These are phyloP conservation scores for Lachnellula arida DNA, from an alignment of 2,329 filamentous ascomycete genomes.

Conservation along the genomic window DNA sequence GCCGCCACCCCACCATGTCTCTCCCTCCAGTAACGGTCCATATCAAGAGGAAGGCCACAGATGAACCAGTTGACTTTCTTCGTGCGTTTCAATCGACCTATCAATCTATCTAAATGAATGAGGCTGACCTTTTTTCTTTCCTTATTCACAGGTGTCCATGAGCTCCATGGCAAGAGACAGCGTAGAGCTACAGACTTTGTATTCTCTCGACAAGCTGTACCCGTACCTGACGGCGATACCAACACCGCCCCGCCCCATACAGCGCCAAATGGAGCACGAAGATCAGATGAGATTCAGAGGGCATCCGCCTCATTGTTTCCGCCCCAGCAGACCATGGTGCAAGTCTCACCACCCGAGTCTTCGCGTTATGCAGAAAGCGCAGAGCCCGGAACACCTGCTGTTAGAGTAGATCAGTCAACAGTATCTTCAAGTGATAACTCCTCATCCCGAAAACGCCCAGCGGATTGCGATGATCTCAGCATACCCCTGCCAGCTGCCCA, in stretches of 20 bases:
- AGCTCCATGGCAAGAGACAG: slow-evolving; percentile 23
- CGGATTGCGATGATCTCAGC: neutral
- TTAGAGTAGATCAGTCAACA: too few species aligned
- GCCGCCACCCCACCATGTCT: slow-evolving; percentile 20
- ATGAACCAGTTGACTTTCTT: slow-evolving; percentile 32
- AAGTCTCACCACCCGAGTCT: too few species aligned
- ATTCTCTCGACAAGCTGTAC: slow-evolving; percentile 25
- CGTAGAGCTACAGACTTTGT: slow-evolving; percentile 24
- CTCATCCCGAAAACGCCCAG: neutral
- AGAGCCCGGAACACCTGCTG: too few species aligned
- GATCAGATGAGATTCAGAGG: neutral
- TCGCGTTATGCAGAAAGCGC: too few species aligned
- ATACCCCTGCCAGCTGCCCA: slow-evolving; percentile 18
- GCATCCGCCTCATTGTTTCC: neutral
- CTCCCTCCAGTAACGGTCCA: slow-evolving; percentile 29
- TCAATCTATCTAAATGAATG: neutral
- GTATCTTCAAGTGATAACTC: too few species aligned
- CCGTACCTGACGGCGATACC: neutral
- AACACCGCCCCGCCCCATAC: neutral
- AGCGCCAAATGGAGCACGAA: neutral
- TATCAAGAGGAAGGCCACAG: slow-evolving; percentile 32
- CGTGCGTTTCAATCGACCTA: slow-evolving; percentile 14
- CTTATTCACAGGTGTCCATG: slow-evolving; percentile 25
- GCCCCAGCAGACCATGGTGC: neutral
- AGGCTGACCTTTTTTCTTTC: slow-evolving; percentile 1